A percentile compares a stretch with the other conserved stretches of the same genome.
Evolutionary conservation across 2,329 filamentous ascomycete species (phyloP).

Genomic region (Colletotrichum sp.): DNA sequence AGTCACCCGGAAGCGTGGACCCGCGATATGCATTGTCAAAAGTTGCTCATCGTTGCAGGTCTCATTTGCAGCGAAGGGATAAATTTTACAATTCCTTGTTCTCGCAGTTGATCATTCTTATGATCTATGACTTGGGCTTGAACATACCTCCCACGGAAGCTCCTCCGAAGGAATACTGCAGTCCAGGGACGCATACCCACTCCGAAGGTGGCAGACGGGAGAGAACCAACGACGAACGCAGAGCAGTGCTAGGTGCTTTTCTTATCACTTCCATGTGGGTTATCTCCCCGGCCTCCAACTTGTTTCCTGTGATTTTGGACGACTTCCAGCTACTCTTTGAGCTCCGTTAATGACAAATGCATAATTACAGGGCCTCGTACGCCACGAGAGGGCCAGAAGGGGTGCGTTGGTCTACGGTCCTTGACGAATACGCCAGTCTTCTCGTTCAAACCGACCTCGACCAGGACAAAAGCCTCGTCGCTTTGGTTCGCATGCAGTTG

Average conservation of each 20-base stretch:
- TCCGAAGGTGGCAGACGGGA: background rate
- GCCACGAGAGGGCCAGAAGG: background rate
- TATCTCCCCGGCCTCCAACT: accelerated
- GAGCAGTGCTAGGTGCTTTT: background rate
- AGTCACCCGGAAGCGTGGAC: accelerated
- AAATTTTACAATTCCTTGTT: background rate
- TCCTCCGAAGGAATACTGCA: background rate
- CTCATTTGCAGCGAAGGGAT: background rate
- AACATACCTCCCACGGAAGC: background rate
- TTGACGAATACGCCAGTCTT: background rate
- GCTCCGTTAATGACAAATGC: background rate
- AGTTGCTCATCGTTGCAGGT: background rate
- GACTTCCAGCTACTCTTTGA: background rate
- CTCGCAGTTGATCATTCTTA: background rate
- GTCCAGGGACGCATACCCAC: background rate
- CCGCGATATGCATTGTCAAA: accelerated
- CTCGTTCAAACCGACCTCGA: background rate
- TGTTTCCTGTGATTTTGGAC: accelerated
- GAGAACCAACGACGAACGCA: background rate
- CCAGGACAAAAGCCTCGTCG: background rate
- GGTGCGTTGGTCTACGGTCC: background rate
- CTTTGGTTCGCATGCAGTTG: background rate
- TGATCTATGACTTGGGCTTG: background rate
- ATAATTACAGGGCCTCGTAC: background rate
- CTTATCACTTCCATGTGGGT: background rate